Conservation (phyloP, 306 rosid genomes). For the Lupinus albus region DNA sequence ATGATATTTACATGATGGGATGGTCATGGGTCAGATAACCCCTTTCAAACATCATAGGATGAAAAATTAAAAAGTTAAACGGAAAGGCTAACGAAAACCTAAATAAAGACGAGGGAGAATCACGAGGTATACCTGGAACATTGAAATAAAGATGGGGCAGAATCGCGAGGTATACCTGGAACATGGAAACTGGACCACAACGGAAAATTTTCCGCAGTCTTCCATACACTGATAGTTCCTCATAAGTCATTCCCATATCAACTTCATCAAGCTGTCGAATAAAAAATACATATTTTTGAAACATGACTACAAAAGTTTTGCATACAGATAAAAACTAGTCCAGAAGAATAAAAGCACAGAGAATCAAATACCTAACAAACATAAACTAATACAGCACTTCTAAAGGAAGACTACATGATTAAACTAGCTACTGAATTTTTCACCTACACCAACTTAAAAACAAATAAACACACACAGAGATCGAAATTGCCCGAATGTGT, state of each 20-base stretch:
- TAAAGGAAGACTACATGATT: conserved; percentile 16
- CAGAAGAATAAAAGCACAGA: neutral
- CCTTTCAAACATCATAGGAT: neutral
- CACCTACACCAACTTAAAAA: conserved; percentile 8
- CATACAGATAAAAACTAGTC: neutral
- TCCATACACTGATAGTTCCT: conserved; percentile 92
- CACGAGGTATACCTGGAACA: conserved; percentile 71
- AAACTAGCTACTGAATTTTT: conserved; percentile 19
- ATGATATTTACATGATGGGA: conserved; percentile 1
- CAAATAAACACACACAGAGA: conserved; percentile 3
- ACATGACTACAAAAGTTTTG: conserved; percentile 10
- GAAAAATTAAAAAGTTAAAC: conserved; percentile 19
- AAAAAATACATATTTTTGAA: conserved; percentile 32
- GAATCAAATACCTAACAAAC: conserved; percentile 29
- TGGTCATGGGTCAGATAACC: neutral
- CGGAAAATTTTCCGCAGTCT: conserved; percentile 85
- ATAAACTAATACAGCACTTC: conserved; percentile 29
- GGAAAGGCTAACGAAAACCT: conserved; percentile 19
- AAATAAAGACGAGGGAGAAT: conserved; percentile 32
- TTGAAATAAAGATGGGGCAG: conserved; percentile 56
- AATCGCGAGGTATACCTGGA: conserved; percentile 60
- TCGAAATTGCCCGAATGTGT: neutral
- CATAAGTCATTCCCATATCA: conserved; percentile 98
- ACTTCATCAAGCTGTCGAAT: conserved; percentile 82
- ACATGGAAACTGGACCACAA: conserved; percentile 94